Evolutionary conservation across 345 rosid genomes (phyloP), one percentile per base, ranked within the genome.

Genomic region (Eutrema yunnanense): DNA sequence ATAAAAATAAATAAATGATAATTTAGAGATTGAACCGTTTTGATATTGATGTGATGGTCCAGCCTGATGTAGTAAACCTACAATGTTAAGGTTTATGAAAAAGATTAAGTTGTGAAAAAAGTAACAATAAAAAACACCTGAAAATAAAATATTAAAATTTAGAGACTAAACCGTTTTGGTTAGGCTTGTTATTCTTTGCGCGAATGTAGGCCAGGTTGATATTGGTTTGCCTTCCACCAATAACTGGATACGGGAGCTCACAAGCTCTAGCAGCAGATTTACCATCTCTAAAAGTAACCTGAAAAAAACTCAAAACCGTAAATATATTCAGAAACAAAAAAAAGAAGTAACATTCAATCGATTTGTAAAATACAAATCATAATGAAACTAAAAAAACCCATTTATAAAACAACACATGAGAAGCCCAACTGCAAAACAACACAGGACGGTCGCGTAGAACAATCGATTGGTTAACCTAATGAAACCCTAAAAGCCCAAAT

Each of bases 241-340:
- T 74, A 6, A 32, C 2, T 0, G 54, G 61, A 6, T 1, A 11
- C 4, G 58, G 38, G 5, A 13, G 16, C 22, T 9, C 26, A n/a
- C 64, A 69, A 40, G 47, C 62, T 19, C 32, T 66, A 22, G 0
- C 11, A 0, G 67, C 62, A 49, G 62, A 22, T 19, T 0, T n/a
- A 41, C 2, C 22, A 6, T 74, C 73, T 51, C 30, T 66, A 58
- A 66, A 74, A 4, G 22, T n/a, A 58, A 74, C 67, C 62, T 74
- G 19, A 16, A 46, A 65, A 9, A 3, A 1, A 13, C 10, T 6
- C 40, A 32, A 54, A 32, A 4, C 13, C 60, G 6, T 66, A 38
- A 51, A n/a, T 13, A 68, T 32, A 52, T 36, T 50, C 46, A 58
- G 46, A 37, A 38, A 47, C 3, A n/a, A 51, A 4, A 22, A 50